These are phyloP conservation scores for Hymenoscyphus scutula DNA, from an alignment of 2,329 filamentous ascomycete genomes.

Conservation along the genomic window DNA sequence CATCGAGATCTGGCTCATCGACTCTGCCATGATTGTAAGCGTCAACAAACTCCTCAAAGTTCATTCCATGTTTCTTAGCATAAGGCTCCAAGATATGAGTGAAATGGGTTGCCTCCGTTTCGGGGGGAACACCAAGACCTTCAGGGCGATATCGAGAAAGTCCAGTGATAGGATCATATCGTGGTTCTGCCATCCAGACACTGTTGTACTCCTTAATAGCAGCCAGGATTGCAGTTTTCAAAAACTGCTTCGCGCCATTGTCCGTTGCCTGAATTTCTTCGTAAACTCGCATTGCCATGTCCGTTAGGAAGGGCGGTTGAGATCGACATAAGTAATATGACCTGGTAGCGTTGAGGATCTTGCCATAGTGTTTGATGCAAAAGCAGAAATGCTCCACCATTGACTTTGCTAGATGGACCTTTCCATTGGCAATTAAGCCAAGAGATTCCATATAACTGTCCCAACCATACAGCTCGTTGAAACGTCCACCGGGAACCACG, in stretches of 20 bases:
- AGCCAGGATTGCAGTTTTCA: constrained; percentile 75
- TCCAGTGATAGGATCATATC: constrained; percentile 48
- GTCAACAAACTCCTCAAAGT: constrained; percentile 78
- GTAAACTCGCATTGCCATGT: constrained; percentile 93
- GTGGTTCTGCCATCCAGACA: constrained; percentile 40
- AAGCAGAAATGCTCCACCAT: constrained; percentile 98
- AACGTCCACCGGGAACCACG: constrained; percentile 93
- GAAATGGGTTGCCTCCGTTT: constrained; percentile 56
- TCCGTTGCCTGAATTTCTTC: constrained; percentile 72
- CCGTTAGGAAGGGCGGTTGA: constrained; percentile 93
- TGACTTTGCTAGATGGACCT: constrained; percentile 81
- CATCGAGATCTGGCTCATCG: constrained; percentile 82
- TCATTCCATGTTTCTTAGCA: constrained; percentile 65
- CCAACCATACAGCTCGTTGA: constrained; percentile 99
- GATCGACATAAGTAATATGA: constrained; percentile 94
- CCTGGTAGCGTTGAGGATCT: constrained; percentile 94
- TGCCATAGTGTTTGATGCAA: constrained; percentile 96
- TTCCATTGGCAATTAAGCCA: constrained; percentile 81
- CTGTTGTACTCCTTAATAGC: constrained; percentile 74
- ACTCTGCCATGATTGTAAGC: constrained; percentile 82
- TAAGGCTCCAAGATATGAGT: constrained; percentile 41
- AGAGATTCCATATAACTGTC: constrained; percentile 98
- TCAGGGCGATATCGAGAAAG: constrained; percentile 52
- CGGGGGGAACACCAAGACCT: constrained; percentile 53
- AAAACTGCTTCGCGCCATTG: constrained; percentile 70